These are phyloP conservation scores for Microstroma glucosiphilum DNA, from an alignment of 1,284 basidiomycete genomes.

Conservation along the genomic window DNA sequence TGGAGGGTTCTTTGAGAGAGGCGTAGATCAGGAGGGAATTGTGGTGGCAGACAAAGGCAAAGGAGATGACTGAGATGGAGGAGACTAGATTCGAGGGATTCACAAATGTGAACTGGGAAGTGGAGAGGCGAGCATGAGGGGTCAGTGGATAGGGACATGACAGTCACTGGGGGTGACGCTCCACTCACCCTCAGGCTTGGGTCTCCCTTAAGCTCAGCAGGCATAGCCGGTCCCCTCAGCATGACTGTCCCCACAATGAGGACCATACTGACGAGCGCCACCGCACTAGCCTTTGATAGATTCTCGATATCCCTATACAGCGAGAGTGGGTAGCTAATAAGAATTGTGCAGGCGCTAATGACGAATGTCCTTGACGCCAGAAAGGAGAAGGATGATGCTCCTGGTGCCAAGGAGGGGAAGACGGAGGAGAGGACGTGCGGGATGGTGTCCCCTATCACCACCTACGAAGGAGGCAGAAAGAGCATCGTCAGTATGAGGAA, in stretches of 20 bases:
- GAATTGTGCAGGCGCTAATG: constrained; percentile 59
- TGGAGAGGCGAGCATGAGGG: constrained; percentile 55
- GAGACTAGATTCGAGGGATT: constrained; percentile 57
- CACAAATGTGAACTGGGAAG: constrained; percentile 72
- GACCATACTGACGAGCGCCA: constrained; percentile 74
- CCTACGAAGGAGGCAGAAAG: background rate
- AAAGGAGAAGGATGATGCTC: constrained; percentile 57
- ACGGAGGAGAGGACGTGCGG: constrained; percentile 80
- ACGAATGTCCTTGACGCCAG: constrained; percentile 76
- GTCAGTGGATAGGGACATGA: constrained; percentile 73
- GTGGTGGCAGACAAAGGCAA: constrained; percentile 51
- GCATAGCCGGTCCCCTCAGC: constrained; percentile 75
- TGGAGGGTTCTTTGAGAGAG: constrained; percentile 79
- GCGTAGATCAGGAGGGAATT: constrained; percentile 68
- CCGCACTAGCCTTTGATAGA: constrained; percentile 80
- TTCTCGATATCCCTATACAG: constrained; percentile 97
- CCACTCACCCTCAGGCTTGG: constrained; percentile 26
- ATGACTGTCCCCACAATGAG: constrained; percentile 86
- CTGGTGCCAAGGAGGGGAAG: constrained; percentile 67
- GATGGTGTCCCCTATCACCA: constrained; percentile 74
- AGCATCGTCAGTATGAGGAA: background rate
- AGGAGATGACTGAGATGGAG: constrained; percentile 48
- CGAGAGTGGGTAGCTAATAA: constrained; percentile 78
- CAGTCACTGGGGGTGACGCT: constrained; percentile 56
- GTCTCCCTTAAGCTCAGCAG: constrained; percentile 69